phyloP scores from a whole-genome alignment of 441 rosid species.

The Aquilaria agallochum region DNA sequence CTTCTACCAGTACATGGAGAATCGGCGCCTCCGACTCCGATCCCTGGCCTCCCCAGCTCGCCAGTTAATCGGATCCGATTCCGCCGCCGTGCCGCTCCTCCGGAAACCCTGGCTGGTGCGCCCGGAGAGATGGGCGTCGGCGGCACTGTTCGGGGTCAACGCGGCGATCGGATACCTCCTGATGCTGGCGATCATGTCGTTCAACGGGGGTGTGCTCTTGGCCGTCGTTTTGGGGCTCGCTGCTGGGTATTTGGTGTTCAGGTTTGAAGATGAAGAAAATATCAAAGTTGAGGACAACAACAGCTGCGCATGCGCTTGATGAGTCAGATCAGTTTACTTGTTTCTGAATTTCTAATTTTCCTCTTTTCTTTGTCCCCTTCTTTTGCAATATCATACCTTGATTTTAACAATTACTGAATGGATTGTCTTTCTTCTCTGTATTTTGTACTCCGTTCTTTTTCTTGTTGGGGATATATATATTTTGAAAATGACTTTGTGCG shows the following conservation, averaged over 20 bases:
- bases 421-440: too few relatives aligned
- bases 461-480: too few relatives aligned
- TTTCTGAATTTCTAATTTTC: too few relatives aligned
- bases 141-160: constrained; percentile 49
- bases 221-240: constrained; percentile 47
- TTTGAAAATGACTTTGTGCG: too few relatives aligned
- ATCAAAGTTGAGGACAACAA: constrained; percentile 30
- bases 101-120: constrained; percentile 22
- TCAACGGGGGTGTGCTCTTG: constrained; percentile 59
- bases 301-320: constrained; percentile 47
- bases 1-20: constrained; percentile 64
- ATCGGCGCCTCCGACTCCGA: constrained; percentile 47
- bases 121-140: constrained; percentile 35
- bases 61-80: constrained; percentile 15
- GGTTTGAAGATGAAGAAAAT: constrained; percentile 37
- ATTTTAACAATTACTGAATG: too few relatives aligned
- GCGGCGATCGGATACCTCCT: constrained; percentile 58
- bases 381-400: too few relatives aligned
- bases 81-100: constrained; percentile 34
- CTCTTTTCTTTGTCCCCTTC: too few relatives aligned
- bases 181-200: constrained; percentile 64
- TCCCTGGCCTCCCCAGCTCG: constrained; percentile 27
- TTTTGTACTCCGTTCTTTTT: too few relatives aligned
- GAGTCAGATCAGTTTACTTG: neutral
- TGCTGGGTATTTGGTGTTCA: constrained; percentile 41